phyloP scores from a whole-genome alignment of 495 filamentous ascomycete species.

The Evernia prunastri region DNA sequence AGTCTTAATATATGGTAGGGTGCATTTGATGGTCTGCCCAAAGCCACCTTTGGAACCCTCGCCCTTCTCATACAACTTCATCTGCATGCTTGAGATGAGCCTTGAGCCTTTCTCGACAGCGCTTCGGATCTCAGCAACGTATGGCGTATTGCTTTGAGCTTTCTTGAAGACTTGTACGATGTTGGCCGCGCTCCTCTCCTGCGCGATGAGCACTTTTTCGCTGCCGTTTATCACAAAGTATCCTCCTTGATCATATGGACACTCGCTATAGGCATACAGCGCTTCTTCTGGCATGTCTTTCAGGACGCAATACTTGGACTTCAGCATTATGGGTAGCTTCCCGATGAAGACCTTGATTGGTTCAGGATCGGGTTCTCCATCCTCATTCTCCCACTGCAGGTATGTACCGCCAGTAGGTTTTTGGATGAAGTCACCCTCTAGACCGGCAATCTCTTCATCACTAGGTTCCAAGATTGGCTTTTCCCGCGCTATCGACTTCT shows the following conservation, averaged over 20 bases:
- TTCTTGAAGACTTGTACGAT: conserved; percentile 99
- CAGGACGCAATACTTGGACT: conserved; percentile 86
- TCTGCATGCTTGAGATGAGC: conserved; percentile 79
- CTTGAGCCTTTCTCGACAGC: conserved; percentile 93
- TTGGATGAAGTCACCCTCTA: conserved; percentile 39
- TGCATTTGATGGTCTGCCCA: conserved; percentile 81
- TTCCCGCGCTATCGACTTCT: conserved; percentile 74
- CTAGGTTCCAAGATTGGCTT: conserved; percentile 46
- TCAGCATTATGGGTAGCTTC: conserved; percentile 95
- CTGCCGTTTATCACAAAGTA: conserved; percentile 99
- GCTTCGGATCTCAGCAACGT: conserved; percentile 91
- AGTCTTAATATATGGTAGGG: conserved; percentile 84
- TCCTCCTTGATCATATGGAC: conserved; percentile 93
- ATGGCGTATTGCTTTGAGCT: conserved; percentile 79
- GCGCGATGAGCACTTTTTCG: conserved; percentile 97
- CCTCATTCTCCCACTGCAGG: conserved; percentile 46
- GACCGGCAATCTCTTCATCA: conserved; percentile 42
- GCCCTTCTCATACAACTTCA: conserved; percentile 82
- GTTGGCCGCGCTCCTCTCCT: conserved; percentile 94
- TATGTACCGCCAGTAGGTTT: conserved; percentile 41
- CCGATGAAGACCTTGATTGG: conserved; percentile 75
- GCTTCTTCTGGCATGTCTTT: conserved; percentile 71
- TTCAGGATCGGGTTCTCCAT: conserved; percentile 55
- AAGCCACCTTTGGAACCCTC: conserved; percentile 69
- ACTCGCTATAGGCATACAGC: conserved; percentile 84